Percentiles rank a stretch among this genome's conserved stretches.
Evolutionary conservation across 2,329 filamentous ascomycete genomes (phyloP).

Genomic region (Monosporascus sp.): DNA sequence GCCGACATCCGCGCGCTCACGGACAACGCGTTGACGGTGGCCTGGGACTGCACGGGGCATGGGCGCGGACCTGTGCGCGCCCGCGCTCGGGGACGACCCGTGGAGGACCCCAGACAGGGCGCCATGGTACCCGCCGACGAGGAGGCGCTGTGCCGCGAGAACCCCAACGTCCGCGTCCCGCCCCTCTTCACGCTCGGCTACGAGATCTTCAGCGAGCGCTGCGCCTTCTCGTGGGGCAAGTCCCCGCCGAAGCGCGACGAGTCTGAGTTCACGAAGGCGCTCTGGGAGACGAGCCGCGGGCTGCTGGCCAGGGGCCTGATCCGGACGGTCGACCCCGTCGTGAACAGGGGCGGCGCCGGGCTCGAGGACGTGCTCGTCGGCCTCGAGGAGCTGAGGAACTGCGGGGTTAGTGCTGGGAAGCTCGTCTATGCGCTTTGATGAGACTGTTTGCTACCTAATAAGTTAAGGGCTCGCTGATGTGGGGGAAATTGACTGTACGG

Average conservation of each 20-base stretch:
- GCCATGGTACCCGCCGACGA: conserved; percentile 32
- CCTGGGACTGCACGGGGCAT: no score
- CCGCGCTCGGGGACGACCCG: conserved; percentile 20
- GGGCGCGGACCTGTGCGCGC: no score
- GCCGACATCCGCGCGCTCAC: conserved; percentile 25
- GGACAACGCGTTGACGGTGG: conserved; percentile 6
- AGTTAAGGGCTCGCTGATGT: no score
- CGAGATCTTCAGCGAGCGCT: conserved; percentile 33
- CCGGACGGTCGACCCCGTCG: conserved; percentile 28
- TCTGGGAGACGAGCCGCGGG: conserved; percentile 29
- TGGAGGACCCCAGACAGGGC: conserved; percentile 30
- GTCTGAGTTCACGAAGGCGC: conserved; percentile 31
- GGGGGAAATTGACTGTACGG: no score
- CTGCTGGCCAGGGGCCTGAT: conserved; percentile 33
- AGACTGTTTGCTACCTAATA: not conserved
- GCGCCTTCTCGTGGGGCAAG: conserved; percentile 12
- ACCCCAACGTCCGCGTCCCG: conserved; percentile 28
- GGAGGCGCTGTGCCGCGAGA: conserved; percentile 37
- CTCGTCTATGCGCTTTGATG: conserved; percentile 37
- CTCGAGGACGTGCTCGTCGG: conserved; percentile 31
- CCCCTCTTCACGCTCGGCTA: conserved; percentile 33
- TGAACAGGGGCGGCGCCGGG: conserved; percentile 24
- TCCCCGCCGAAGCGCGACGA: conserved; percentile 24
- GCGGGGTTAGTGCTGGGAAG: conserved; percentile 37
- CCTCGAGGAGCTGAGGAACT: conserved; percentile 26